Conservation (phyloP, 345 rosid species). For the Barbarea vulgaris region DNA sequence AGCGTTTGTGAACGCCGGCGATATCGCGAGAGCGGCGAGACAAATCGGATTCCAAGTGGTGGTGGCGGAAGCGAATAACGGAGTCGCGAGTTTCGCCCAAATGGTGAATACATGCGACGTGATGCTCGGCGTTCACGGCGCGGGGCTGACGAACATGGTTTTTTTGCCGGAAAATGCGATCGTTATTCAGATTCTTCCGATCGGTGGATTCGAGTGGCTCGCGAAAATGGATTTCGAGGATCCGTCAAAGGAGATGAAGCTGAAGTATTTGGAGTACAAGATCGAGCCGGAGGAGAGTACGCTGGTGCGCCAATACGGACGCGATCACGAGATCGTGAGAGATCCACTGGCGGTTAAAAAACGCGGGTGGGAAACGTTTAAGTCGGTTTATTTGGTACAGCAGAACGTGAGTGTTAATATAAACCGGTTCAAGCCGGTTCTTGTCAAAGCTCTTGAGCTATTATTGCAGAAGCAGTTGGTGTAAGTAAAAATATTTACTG, state of each 20-base stretch:
- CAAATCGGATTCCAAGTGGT: slow-evolving; percentile 54
- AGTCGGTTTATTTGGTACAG: slow-evolving; percentile 59
- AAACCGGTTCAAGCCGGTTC: slow-evolving; percentile 59
- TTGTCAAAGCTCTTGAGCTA: slow-evolving; percentile 62
- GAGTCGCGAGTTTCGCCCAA: slow-evolving; percentile 47
- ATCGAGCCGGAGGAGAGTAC: slow-evolving; percentile 65
- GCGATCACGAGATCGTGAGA: slow-evolving; percentile 55
- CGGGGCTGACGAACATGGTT: slow-evolving; percentile 81
- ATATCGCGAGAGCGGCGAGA: slow-evolving; percentile 50
- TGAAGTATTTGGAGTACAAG: slow-evolving; percentile 67
- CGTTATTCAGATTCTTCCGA: slow-evolving; percentile 68
- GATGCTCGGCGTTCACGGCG: slow-evolving; percentile 84
- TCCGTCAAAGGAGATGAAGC: slow-evolving; percentile 64
- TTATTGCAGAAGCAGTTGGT: slow-evolving; percentile 39
- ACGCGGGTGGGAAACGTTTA: slow-evolving; percentile 62
- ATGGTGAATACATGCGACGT: slow-evolving; percentile 76
- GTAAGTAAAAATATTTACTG: slow-evolving; percentile 1
- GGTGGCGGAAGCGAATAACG: slow-evolving; percentile 55
- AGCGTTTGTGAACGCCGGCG: slow-evolving; percentile 51
- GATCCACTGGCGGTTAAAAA: slow-evolving; percentile 52
- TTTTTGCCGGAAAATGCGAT: slow-evolving; percentile 79
- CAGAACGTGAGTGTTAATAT: slow-evolving; percentile 75
- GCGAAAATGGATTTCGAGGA: slow-evolving; percentile 52
- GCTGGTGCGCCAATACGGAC: slow-evolving; percentile 51
- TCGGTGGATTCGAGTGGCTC: slow-evolving; percentile 67